Percentiles rank a stretch among this genome's conserved stretches.
phyloP scores from a whole-genome alignment of 192 early-diverging fungal species.

The Linnemannia schmuckeri region DNA sequence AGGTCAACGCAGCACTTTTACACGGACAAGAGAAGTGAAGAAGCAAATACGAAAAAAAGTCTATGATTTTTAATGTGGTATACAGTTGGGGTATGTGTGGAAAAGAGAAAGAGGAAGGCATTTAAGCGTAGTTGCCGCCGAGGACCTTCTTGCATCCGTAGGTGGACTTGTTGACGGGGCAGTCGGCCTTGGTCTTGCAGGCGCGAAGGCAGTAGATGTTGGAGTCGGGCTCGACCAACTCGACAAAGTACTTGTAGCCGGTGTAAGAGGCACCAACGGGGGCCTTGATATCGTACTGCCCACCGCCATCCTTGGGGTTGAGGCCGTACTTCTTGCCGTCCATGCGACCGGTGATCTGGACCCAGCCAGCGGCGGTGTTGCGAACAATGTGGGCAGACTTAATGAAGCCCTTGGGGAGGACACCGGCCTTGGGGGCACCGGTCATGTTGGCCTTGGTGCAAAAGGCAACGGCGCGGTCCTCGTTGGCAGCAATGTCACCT shows the following conservation, averaged over 20 bases:
- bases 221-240: conserved; percentile 65
- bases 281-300: conserved; percentile 65
- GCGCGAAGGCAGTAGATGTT: conserved; percentile 65
- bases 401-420: conserved; percentile 59
- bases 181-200: conserved; percentile 52
- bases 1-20: too few species aligned
- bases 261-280: conserved; percentile 60
- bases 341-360: conserved; percentile 69
- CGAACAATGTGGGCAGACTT: conserved; percentile 52
- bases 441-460: conserved; percentile 56
- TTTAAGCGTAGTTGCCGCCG: conserved; percentile 40
- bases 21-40: neutral
- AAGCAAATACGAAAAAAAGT: neutral
- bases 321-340: conserved; percentile 55
- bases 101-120: neutral
- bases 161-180: conserved; percentile 50
- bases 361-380: conserved; percentile 39
- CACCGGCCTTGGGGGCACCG: conserved; percentile 50
- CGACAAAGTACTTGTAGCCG: conserved; percentile 64
- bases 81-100: neutral
- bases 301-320: conserved; percentile 60
- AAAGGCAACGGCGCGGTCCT: conserved; percentile 57
- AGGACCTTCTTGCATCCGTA: conserved; percentile 47
- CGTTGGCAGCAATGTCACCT: conserved; percentile 58
- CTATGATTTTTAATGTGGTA: neutral